A percentile compares a stretch with the other conserved stretches of the same genome.
Evolutionary conservation across 306 rosid species (phyloP).

Genomic region (Castanea mollissima): DNA sequence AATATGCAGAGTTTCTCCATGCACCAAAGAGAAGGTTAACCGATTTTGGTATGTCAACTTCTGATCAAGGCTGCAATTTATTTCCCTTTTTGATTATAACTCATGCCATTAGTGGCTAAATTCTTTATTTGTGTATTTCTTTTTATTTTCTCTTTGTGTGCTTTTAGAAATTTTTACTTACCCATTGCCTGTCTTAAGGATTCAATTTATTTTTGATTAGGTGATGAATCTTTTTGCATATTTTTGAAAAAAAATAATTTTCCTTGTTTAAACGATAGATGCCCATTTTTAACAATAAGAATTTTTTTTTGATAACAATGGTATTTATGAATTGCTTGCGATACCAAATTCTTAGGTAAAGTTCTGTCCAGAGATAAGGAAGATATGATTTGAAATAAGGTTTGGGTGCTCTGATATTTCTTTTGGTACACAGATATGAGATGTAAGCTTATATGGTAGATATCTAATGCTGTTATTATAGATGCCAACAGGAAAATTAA

Average conservation of each 20-base stretch:
- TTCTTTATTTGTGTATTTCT: background rate
- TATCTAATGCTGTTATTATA: background rate
- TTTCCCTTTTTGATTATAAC: constrained; percentile 1
- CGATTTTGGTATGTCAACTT: constrained; percentile 68
- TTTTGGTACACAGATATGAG: background rate
- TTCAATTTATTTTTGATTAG: too few species aligned
- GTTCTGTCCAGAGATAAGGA: background rate
- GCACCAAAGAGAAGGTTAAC: constrained; percentile 68
- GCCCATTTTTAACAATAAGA: background rate
- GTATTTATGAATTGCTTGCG: background rate
- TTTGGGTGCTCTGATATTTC: background rate
- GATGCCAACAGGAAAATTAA: background rate
- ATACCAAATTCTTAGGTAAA: background rate
- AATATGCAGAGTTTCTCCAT: constrained; percentile 98
- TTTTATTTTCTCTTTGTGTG: background rate
- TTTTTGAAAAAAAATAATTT: background rate
- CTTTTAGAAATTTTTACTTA: background rate
- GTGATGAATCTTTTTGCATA: background rate
- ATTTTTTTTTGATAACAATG: background rate
- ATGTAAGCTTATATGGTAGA: background rate
- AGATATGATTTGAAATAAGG: background rate
- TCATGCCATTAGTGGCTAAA: background rate
- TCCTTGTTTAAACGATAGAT: background rate
- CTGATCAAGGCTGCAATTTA: background rate
- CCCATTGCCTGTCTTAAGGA: too few species aligned